Evolutionary conservation across 148 eudicot species (phyloP).

Genomic region (Vaccinium corymbosum): DNA sequence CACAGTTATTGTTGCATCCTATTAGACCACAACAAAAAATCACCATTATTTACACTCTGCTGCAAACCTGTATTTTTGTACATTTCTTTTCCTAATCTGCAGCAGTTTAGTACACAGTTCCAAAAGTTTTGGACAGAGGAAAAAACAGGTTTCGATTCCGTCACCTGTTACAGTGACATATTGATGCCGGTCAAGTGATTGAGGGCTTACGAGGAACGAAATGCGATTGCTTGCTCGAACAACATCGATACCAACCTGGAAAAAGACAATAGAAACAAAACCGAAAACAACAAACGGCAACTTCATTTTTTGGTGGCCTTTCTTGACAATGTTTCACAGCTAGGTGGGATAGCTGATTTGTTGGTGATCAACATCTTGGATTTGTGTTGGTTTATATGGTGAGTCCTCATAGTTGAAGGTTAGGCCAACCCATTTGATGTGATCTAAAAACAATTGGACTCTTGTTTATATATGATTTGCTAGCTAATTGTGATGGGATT

Average conservation of each 20-base stretch:
- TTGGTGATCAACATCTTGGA: constrained; percentile 4
- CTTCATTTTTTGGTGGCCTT: constrained; percentile 5
- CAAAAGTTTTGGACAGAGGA: too few species aligned
- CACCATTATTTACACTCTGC: background rate
- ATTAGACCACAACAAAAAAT: constrained; percentile 14
- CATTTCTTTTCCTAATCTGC: background rate
- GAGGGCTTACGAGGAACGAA: constrained; percentile 25
- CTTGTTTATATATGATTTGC: background rate
- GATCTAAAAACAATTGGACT: constrained; percentile 7
- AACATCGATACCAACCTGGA: constrained; percentile 8
- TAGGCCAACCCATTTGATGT: constrained; percentile 13
- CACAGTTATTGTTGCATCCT: constrained; percentile 65
- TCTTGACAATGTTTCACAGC: background rate
- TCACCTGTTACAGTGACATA: constrained; percentile 35
- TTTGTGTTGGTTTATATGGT: background rate
- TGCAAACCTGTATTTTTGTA: too few species aligned
- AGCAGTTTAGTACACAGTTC: too few species aligned
- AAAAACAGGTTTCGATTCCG: background rate
- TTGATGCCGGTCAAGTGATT: constrained; percentile 20
- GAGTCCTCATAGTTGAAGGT: background rate
- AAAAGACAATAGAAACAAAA: constrained; percentile 9
- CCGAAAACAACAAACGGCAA: constrained; percentile 12
- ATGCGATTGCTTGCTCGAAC: constrained; percentile 25
- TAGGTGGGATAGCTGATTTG: constrained; percentile 10
- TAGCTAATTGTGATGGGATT: background rate